Percentiles rank a stretch among this genome's conserved stretches.
These are phyloP conservation scores for Fusarium floridanum DNA, from an alignment of 2,329 filamentous ascomycete species.

Conservation along the genomic window DNA sequence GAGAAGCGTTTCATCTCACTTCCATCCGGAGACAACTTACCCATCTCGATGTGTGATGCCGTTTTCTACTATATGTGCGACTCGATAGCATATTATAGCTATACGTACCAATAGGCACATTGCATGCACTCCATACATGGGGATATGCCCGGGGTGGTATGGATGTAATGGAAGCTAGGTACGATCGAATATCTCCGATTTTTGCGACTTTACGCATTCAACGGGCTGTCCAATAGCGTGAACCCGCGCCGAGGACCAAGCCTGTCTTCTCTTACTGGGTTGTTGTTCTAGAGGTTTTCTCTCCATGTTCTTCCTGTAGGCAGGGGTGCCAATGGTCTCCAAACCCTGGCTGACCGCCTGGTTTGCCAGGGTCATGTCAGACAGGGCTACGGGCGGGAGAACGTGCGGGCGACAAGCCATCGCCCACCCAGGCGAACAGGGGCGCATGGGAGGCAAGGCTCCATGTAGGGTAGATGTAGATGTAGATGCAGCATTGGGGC, in stretches of 20 bases:
- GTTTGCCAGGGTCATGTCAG: constrained; percentile 22
- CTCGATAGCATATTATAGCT: not conserved
- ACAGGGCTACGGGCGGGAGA: constrained; percentile 32
- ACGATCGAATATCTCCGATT: constrained; percentile 12
- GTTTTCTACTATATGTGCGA: not conserved
- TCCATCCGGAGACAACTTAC: not conserved
- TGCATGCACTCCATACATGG: not conserved
- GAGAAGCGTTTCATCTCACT: constrained; percentile 1
- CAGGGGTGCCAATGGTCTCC: constrained; percentile 13
- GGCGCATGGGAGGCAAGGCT: constrained; percentile 3
- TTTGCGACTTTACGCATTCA: not conserved
- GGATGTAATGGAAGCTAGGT: not conserved
- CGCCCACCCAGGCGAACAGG: constrained; percentile 11
- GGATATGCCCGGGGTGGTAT: not conserved
- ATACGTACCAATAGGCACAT: not conserved
- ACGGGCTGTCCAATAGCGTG: constrained; percentile 5
- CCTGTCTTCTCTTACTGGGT: constrained; percentile 22
- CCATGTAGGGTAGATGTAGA: constrained; percentile 24
- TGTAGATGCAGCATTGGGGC: not conserved
- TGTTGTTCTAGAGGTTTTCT: constrained; percentile 35
- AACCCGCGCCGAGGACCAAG: constrained; percentile 5
- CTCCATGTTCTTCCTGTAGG: constrained; percentile 24
- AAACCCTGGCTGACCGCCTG: constrained; percentile 10
- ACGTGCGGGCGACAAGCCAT: constrained; percentile 38
- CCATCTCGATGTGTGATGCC: not conserved